phyloP scores from a whole-genome alignment of 2,329 filamentous ascomycete genomes.

The Verticillium longisporum region DNA sequence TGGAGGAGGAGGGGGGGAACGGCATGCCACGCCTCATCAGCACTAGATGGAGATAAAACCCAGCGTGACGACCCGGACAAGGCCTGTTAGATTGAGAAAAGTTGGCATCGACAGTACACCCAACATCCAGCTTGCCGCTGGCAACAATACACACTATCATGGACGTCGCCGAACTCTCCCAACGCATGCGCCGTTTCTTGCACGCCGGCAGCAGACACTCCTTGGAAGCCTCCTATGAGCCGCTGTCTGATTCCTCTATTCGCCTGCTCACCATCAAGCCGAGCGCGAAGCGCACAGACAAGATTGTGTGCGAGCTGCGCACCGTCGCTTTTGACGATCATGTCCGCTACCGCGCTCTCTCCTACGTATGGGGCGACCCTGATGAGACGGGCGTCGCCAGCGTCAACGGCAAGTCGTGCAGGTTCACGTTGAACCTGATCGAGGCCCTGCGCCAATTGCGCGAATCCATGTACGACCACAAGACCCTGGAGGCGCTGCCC shows the following conservation, averaged over 20 bases:
- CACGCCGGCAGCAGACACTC: not conserved
- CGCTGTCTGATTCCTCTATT: not conserved
- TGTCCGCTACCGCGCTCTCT: constrained; percentile 12
- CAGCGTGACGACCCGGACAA: not conserved
- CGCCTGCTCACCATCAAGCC: not conserved
- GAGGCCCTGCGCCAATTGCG: constrained; percentile 22
- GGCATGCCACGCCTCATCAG: not conserved
- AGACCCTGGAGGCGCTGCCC: constrained; percentile 8
- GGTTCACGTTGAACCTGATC: constrained; percentile 22
- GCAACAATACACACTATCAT: not conserved
- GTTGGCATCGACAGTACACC: not conserved
- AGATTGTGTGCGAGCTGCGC: not conserved
- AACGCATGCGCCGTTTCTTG: not conserved
- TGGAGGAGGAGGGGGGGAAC: not conserved
- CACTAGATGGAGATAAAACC: not conserved
- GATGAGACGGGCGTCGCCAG: not conserved
- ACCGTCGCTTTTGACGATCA: not conserved
- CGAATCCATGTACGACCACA: constrained; percentile 8
- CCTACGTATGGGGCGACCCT: constrained; percentile 12
- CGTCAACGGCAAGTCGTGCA: constrained; percentile 15
- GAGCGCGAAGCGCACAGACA: not conserved
- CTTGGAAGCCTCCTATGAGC: not conserved
- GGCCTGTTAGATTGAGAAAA: not conserved
- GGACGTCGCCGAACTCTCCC: not conserved
- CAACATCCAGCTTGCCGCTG: not conserved